Percentiles rank a stretch among this genome's conserved stretches.
Conservation (phyloP, 306 rosid genomes). For the Acacia crassicarpa region DNA sequence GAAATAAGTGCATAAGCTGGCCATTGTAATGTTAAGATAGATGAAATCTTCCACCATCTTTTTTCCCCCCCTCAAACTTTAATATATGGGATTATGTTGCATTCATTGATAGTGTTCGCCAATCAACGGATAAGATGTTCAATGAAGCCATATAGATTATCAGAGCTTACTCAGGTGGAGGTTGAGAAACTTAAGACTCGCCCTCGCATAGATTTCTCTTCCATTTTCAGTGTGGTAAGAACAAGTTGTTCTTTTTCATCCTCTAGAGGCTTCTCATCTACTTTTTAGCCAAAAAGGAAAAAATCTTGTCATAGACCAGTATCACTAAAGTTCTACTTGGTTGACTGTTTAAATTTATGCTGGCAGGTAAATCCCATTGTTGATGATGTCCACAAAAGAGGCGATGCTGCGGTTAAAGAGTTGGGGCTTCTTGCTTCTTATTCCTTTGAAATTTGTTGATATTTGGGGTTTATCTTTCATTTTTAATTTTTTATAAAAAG, state of each 20-base stretch:
- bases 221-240: slow-evolving; percentile 72
- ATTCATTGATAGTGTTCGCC: slow-evolving; percentile 34
- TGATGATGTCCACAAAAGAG: slow-evolving; percentile 74
- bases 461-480: neutral
- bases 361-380: slow-evolving; percentile 90
- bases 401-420: slow-evolving; percentile 86
- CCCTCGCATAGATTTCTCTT: slow-evolving; percentile 90
- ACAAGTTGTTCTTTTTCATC: neutral
- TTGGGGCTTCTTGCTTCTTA: slow-evolving; percentile 30
- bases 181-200: slow-evolving; percentile 80
- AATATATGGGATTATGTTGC: neutral
- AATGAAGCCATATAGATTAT: slow-evolving; percentile 76
- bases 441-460: neutral
- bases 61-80: neutral
- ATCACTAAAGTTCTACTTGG: neutral
- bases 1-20: neutral
- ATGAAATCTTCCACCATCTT: neutral
- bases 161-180: slow-evolving; percentile 62
- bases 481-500: neutral
- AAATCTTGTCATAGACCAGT: neutral
- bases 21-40: neutral
- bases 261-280: neutral
- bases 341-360: neutral
- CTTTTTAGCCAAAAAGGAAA: neutral
- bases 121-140: slow-evolving; percentile 44